phyloP scores from a whole-genome alignment of 225 moss, liverwort and hornwort genomes.

The Marchantia paleacea region DNA sequence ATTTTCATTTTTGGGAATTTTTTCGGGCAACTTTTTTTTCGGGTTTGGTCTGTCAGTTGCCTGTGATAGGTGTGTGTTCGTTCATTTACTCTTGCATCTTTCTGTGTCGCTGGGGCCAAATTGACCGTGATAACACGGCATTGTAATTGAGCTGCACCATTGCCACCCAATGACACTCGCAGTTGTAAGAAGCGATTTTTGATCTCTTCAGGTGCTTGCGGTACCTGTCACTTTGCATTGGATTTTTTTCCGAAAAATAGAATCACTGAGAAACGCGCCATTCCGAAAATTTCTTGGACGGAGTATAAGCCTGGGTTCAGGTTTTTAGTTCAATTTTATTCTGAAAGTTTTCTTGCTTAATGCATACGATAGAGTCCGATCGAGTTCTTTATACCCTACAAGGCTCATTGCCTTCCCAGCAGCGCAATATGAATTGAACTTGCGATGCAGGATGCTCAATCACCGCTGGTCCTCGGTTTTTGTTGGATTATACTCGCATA shows the following conservation, averaged over 20 bases:
- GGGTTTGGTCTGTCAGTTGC: not conserved
- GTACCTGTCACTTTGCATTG: not conserved
- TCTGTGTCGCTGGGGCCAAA: not conserved
- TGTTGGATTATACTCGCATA: too few relatives aligned
- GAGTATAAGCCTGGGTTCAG: not conserved
- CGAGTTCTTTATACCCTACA: not conserved
- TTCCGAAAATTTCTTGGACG: not conserved
- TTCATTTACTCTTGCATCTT: not conserved
- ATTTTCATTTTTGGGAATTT: not conserved
- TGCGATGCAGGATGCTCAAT: not conserved
- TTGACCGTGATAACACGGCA: not conserved
- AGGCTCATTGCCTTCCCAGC: not conserved
- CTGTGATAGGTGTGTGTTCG: too few relatives aligned
- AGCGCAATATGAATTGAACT: not conserved
- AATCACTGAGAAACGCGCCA: not conserved
- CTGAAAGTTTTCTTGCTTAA: not conserved
- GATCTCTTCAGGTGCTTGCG: not conserved
- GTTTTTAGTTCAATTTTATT: not conserved
- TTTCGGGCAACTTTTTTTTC: not conserved
- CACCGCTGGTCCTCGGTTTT: not conserved
- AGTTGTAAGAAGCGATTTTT: not conserved
- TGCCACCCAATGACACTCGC: not conserved
- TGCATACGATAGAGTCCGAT: not conserved
- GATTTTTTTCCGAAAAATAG: not conserved
- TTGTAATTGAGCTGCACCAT: not conserved